These are phyloP conservation scores for Cladosporium sp. DNA, from an alignment of 2,329 filamentous ascomycete species.

Conservation along the genomic window DNA sequence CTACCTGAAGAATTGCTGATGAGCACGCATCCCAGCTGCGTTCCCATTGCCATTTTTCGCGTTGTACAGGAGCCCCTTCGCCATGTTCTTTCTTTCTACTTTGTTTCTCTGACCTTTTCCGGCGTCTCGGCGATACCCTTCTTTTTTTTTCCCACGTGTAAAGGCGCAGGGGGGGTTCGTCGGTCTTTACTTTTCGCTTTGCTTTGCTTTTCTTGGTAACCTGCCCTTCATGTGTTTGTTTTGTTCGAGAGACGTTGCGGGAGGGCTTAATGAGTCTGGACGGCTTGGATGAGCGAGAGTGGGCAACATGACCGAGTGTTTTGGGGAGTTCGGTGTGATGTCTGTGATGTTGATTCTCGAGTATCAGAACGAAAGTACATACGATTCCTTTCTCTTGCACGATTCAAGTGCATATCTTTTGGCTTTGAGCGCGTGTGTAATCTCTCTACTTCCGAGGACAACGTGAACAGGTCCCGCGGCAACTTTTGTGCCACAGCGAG, in stretches of 20 bases:
- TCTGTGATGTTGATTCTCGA: background rate
- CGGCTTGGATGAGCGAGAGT: background rate
- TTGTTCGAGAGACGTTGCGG: background rate
- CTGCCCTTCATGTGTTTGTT: background rate
- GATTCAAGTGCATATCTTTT: background rate
- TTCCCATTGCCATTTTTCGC: background rate
- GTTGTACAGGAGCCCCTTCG: slow-evolving; percentile 11
- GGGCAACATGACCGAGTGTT: background rate
- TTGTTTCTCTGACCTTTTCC: background rate
- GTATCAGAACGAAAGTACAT: background rate
- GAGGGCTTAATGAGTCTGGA: background rate
- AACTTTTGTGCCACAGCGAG: background rate
- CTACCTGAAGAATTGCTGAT: slow-evolving; percentile 60
- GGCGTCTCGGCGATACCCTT: slow-evolving; percentile 18
- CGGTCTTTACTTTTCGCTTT: background rate
- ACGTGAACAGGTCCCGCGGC: background rate
- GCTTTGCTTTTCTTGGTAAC: background rate
- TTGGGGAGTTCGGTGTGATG: background rate
- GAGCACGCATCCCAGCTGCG: background rate
- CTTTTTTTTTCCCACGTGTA: background rate
- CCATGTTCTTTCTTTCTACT: background rate
- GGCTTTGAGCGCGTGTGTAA: too few relatives aligned
- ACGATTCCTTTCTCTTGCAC: background rate
- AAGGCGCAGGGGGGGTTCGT: background rate
- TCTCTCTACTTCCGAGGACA: background rate